Percentiles rank a stretch among this genome's conserved stretches.
These are phyloP conservation scores for Eucommia ulmoides DNA, from an alignment of 257 asterid genomes.

Conservation along the genomic window DNA sequence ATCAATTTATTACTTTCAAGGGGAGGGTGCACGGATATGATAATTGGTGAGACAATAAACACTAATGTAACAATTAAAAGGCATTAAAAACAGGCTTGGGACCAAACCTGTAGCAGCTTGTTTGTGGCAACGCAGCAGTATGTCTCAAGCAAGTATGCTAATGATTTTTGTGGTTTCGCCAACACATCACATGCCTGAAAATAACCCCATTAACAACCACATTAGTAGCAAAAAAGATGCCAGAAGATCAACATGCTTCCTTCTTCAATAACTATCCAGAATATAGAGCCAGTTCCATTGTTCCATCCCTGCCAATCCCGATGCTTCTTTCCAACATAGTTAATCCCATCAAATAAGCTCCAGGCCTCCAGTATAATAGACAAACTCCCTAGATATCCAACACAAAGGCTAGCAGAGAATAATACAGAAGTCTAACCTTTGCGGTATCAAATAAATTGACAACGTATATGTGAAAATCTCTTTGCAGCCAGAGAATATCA, in stretches of 20 bases:
- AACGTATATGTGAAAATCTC: constrained; percentile 90
- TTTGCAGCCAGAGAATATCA: constrained; percentile 96
- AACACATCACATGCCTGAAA: constrained; percentile 78
- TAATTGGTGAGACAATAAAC: too few species aligned
- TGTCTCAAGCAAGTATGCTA: constrained; percentile 81
- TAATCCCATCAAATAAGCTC: not conserved
- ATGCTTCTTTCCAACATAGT: not conserved
- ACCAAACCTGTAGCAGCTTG: constrained; percentile 67
- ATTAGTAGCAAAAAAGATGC: constrained; percentile 6
- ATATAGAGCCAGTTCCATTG: not conserved
- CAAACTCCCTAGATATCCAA: not conserved
- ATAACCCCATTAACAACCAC: constrained; percentile 9
- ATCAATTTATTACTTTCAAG: too few species aligned
- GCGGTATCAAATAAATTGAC: constrained; percentile 93
- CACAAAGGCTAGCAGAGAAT: not conserved
- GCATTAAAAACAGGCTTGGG: too few species aligned
- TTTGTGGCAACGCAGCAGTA: constrained; percentile 63
- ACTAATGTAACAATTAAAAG: too few species aligned
- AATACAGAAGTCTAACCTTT: constrained; percentile 39
- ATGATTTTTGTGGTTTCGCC: constrained; percentile 85
- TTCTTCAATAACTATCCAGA: not conserved
- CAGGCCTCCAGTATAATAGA: not conserved
- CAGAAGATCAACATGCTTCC: not conserved
- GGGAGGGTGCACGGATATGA: too few species aligned
- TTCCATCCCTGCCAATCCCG: not conserved